A percentile compares a stretch with the other conserved stretches of the same genome.
phyloP scores from a whole-genome alignment of 495 filamentous ascomycete species.

The Echria macrotheca region DNA sequence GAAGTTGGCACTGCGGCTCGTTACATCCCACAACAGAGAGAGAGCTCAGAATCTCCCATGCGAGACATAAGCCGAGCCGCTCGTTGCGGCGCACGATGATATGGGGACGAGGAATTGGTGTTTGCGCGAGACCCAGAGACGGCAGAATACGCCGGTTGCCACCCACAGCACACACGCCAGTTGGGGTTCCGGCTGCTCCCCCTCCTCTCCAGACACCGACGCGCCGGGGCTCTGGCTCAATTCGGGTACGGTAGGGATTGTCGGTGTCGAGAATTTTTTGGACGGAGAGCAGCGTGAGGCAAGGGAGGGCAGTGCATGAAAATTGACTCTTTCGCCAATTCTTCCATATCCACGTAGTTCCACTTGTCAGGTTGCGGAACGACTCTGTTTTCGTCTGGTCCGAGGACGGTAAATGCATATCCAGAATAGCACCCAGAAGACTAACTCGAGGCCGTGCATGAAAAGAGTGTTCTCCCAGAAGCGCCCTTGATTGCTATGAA shows the following conservation, averaged over 20 bases:
- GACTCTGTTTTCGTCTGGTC: conserved; percentile 15
- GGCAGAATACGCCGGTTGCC: too few species aligned
- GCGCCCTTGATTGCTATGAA: conserved; percentile 42
- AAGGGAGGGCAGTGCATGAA: too few species aligned
- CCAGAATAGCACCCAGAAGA: conserved; percentile 52
- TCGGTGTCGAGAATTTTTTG: too few species aligned
- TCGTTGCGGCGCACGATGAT: neutral
- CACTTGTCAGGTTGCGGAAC: conserved; percentile 19
- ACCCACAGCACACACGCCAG: too few species aligned
- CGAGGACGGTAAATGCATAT: conserved; percentile 41
- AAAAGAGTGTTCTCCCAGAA: conserved; percentile 35
- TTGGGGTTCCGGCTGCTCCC: too few species aligned
- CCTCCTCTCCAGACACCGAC: too few species aligned
- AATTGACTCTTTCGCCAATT: conserved; percentile 5
- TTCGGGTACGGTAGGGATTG: too few species aligned
- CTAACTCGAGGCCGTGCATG: conserved; percentile 48
- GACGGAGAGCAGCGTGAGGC: too few species aligned
- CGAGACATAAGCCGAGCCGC: neutral
- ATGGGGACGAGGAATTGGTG: neutral
- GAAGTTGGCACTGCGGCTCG: neutral
- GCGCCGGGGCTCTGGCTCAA: too few species aligned
- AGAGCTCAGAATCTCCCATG: neutral
- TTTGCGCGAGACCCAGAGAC: neutral
- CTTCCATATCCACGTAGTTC: conserved; percentile 21
- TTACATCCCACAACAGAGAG: neutral